phyloP scores from a whole-genome alignment of 2,329 filamentous ascomycete genomes.

The Ascochyta fabae region DNA sequence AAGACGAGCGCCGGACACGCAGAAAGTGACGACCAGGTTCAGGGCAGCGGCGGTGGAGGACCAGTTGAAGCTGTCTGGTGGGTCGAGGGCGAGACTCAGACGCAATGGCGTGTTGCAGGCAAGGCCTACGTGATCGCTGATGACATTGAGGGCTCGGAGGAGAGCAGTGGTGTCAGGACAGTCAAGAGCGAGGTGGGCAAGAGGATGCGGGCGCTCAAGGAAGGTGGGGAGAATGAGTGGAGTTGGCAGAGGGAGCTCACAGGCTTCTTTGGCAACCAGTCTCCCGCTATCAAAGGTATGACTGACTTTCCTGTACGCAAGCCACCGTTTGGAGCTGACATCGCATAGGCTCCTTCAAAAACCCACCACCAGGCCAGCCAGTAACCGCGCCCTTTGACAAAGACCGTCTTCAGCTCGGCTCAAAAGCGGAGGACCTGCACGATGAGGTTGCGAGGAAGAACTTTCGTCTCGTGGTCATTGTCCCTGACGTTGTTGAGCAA shows the following conservation, averaged over 20 bases:
- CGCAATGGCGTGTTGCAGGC: conserved; percentile 87
- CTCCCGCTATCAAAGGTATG: conserved; percentile 76
- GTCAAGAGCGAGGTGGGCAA: conserved; percentile 66
- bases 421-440: conserved; percentile 72
- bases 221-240: conserved; percentile 62
- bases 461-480: conserved; percentile 87
- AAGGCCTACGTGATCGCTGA: conserved; percentile 75
- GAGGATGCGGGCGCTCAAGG: conserved; percentile 66
- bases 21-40: conserved; percentile 49
- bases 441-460: conserved; percentile 75
- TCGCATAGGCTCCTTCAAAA: conserved; percentile 66
- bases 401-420: conserved; percentile 57
- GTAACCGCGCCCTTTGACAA: conserved; percentile 55
- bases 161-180: conserved; percentile 61
- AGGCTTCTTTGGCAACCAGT: conserved; percentile 88
- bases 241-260: conserved; percentile 81
- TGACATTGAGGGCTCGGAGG: conserved; percentile 65
- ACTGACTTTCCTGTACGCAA: not conserved
- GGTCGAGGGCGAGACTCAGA: conserved; percentile 70
- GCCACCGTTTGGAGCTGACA: not conserved
- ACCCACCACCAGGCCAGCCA: conserved; percentile 58
- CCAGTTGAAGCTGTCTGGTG: conserved; percentile 86
- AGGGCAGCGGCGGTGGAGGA: conserved; percentile 68
- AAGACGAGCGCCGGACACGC: conserved; percentile 57
- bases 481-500: conserved; percentile 77